These are phyloP conservation scores for Hamigera avellanea DNA, from an alignment of 495 filamentous ascomycete genomes.

Conservation along the genomic window DNA sequence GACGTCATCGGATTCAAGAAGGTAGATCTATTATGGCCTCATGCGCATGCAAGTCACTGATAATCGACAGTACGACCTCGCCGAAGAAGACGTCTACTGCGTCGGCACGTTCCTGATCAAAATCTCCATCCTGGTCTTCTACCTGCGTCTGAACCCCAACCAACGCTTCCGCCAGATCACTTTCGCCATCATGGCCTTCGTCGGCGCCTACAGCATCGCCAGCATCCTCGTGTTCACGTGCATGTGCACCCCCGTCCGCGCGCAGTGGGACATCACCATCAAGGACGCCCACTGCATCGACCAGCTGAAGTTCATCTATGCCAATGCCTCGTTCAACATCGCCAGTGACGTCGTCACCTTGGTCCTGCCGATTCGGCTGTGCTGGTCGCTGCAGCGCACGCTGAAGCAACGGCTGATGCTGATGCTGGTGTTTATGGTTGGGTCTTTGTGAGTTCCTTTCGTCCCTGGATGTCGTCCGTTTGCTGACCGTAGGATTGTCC, in stretches of 20 bases:
- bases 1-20: constrained; percentile 8
- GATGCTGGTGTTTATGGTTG: no score
- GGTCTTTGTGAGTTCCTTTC: no score
- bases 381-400: no score
- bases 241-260: constrained; percentile 27
- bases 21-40: no score
- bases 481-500: no score
- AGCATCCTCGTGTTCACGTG: constrained; percentile 30
- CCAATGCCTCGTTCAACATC: constrained; percentile 6
- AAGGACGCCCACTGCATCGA: constrained; percentile 1
- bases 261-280: constrained; percentile 23
- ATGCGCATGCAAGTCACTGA: no score
- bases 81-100: constrained; percentile 17
- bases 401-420: no score
- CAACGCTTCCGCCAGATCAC: constrained; percentile 14
- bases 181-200: constrained; percentile 22
- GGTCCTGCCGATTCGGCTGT: no score
- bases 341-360: constrained; percentile 4
- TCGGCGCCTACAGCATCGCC: constrained; percentile 22
- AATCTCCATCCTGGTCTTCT: constrained; percentile 29
- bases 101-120: no score
- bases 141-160: constrained; percentile 32
- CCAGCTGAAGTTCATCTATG: constrained; percentile 5
- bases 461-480: no score
- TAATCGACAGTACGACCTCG: no score